Conservation (phyloP, 352 stramenopile species). For the Globisporangium acanthophoron region DNA sequence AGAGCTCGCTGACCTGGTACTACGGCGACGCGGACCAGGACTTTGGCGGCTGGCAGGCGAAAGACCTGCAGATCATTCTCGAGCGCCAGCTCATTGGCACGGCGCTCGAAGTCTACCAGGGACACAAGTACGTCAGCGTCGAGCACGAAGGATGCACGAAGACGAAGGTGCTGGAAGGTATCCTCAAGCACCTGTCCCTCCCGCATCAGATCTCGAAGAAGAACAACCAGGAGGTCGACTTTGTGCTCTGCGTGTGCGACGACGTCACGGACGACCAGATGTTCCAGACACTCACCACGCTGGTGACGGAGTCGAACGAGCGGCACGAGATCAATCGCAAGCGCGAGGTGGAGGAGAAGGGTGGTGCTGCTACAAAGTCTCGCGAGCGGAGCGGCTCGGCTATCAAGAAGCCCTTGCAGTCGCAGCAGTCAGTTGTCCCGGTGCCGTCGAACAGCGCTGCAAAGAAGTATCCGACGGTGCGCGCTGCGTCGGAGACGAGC, state of each 20-base stretch:
- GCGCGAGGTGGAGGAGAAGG: conserved; percentile 24
- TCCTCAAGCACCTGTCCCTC: conserved; percentile 69
- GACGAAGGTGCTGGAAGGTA: conserved; percentile 62
- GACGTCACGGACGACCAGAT: conserved; percentile 88
- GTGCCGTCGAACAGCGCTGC: neutral
- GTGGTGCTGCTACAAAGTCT: conserved; percentile 13
- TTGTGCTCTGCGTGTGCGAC: conserved; percentile 86
- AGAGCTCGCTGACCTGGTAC: conserved; percentile 85
- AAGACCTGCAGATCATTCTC: conserved; percentile 88
- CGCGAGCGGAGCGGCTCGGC: conserved; percentile 28
- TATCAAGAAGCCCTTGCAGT: neutral
- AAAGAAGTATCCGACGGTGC: conserved; percentile 10
- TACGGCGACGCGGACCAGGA: conserved; percentile 81
- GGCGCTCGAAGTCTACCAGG: conserved; percentile 84
- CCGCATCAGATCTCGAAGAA: conserved; percentile 59
- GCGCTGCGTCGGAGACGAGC: conserved; percentile 5
- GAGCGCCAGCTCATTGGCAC: conserved; percentile 82
- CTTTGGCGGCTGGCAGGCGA: conserved; percentile 86
- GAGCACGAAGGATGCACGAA: conserved; percentile 80
- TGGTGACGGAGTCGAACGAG: conserved; percentile 73
- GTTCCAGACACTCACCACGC: conserved; percentile 82
- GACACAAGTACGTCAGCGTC: conserved; percentile 77
- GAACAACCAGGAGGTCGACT: conserved; percentile 76
- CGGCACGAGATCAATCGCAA: conserved; percentile 50
- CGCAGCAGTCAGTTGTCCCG: conserved; percentile 4